Evolutionary conservation across 164 flowering plant species (phyloP).

Genomic region (Vitis cinerea): DNA sequence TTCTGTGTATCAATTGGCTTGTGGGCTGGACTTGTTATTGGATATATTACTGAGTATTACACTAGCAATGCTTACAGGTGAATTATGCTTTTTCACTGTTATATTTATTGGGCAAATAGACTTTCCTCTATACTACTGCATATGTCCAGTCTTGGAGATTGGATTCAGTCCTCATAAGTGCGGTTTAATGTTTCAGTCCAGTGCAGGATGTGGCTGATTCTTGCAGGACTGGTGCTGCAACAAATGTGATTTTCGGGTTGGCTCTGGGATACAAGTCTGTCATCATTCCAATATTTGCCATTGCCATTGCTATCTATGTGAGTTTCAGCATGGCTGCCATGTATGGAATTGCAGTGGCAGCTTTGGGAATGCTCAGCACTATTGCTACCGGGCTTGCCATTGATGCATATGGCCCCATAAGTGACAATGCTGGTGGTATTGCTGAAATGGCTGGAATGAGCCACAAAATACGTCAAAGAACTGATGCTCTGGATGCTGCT

Average conservation of each 20-base stretch:
- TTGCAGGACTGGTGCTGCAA: conserved; percentile 57
- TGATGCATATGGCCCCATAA: conserved; percentile 56
- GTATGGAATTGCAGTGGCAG: conserved; percentile 57
- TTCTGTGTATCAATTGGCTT: conserved; percentile 52
- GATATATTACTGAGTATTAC: conserved; percentile 46
- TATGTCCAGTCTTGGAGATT: no score
- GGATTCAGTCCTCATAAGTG: not conserved
- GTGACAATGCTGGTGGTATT: conserved; percentile 60
- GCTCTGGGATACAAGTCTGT: conserved; percentile 59
- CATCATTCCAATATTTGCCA: conserved; percentile 49
- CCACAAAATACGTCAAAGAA: conserved; percentile 45
- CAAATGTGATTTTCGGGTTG: conserved; percentile 52
- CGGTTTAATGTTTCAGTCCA: conserved; percentile 29
- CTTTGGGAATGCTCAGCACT: conserved; percentile 56
- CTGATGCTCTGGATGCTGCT: conserved; percentile 56
- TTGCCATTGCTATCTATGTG: conserved; percentile 44
- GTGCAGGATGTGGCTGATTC: conserved; percentile 63
- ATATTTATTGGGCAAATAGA: no score
- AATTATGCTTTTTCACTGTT: not conserved
- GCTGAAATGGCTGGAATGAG: conserved; percentile 67
- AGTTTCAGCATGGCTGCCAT: conserved; percentile 55
- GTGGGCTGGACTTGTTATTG: conserved; percentile 58
- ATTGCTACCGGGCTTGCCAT: conserved; percentile 53
- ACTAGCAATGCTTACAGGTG: conserved; percentile 65
- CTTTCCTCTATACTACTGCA: no score